Evolutionary conservation across 495 filamentous ascomycete genomes (phyloP).

Genomic region (Aspergillus panamensis): DNA sequence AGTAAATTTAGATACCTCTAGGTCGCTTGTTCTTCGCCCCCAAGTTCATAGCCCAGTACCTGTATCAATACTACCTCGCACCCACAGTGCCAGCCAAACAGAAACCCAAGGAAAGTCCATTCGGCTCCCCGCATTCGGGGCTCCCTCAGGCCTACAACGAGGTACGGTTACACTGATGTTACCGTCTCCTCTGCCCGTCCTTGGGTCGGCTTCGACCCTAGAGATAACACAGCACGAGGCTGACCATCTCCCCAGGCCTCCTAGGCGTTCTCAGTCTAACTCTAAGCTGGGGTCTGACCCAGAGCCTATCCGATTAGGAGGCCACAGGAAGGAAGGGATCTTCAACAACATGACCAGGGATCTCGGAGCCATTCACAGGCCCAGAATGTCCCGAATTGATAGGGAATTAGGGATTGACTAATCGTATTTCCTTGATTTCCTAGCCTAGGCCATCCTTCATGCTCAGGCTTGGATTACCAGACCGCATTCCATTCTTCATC

Average conservation of each 20-base stretch:
- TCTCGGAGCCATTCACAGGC: too few species aligned
- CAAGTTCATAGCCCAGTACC: not conserved
- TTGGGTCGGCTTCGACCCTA: not conserved
- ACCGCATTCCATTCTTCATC: not conserved
- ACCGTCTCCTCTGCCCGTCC: slow-evolving; percentile 17
- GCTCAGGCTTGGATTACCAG: not conserved
- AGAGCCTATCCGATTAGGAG: not conserved
- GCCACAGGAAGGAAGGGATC: not conserved
- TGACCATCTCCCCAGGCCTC: not conserved
- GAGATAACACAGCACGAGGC: not conserved
- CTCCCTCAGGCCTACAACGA: not conserved
- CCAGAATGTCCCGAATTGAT: too few species aligned
- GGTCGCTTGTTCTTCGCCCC: not conserved
- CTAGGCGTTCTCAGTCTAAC: too few species aligned
- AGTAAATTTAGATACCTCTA: not conserved
- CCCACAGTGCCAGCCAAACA: slow-evolving; percentile 6
- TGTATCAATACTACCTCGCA: slow-evolving; percentile 8
- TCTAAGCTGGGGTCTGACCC: not conserved
- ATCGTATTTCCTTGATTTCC: not conserved
- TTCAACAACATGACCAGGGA: not conserved
- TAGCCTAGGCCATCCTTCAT: not conserved
- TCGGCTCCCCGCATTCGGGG: slow-evolving; percentile 27
- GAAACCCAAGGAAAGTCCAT: not conserved
- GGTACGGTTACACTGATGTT: slow-evolving; percentile 20
- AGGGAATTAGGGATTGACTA: too few species aligned